Base-by-base conservation (phyloP, 2,329 filamentous ascomycete genomes). In the Pezicula radicicola region DNA sequence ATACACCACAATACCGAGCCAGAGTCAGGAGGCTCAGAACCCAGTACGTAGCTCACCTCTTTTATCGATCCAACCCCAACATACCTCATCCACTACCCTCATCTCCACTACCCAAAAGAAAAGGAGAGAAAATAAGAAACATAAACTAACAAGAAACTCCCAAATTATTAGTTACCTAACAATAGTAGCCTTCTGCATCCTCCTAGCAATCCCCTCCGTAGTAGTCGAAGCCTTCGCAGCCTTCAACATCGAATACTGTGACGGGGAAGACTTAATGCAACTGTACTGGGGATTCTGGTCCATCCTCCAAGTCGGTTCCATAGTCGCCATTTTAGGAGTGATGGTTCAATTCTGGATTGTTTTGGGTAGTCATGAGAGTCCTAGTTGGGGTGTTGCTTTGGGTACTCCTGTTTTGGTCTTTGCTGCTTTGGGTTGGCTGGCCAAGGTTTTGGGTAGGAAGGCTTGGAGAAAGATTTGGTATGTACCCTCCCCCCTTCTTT, bases 321-420 rank as follows among this genome's bases (percentile, higher is more conserved):
- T 81, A 54, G 81, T 83, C 35, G 81, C 81, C 52, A 81, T 83
- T 60, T 63, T 76, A 12, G 81, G 81, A 27, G 78, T 84, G 54
- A 75, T 80, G 42, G 67, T 84, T 3, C 74, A 79, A 36, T 66
- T 81, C 25, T 71, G 73, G 35, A 77, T 83, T 55, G 71, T 75
- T 3, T 60, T 82, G 8, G 70, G 71, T 36, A 70, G 79, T 37
- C 68, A 75, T 46, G 72, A 73, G 53, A 75, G 79, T n/a, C 80
- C 80, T 69, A 76, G 76, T 0, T 84, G 80, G 80, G 80, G 77
- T 2, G 73, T 84, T 6, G 81, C 80, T 12, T 64, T 84, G 12
- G 81, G 81, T 6, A 84, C 81, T 0, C 81, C 81, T 0, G 79
- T 84, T 2, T 70, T 84, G 8, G 80, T 84, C 27, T 78, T 83